Conservation (phyloP, 495 filamentous ascomycete genomes). For the Xylaria longipes region DNA sequence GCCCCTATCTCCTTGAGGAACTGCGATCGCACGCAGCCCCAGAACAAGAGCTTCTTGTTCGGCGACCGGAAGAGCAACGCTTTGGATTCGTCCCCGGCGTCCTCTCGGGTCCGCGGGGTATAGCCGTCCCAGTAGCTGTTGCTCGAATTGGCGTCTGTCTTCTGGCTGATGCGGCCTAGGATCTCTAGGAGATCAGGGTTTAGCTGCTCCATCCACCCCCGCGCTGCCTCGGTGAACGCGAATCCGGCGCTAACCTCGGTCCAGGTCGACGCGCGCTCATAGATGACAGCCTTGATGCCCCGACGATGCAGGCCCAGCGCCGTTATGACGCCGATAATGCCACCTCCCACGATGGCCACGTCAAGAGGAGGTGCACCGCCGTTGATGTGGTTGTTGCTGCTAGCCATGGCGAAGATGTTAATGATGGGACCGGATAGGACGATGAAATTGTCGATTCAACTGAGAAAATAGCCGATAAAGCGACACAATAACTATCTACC, state of each 20-base stretch:
- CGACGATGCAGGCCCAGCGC: constrained; percentile 52
- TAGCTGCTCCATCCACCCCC: constrained; percentile 45
- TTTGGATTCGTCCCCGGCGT: neutral
- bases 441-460: too few species aligned
- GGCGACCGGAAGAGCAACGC: constrained; percentile 38
- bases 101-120: constrained; percentile 14
- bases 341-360: constrained; percentile 58
- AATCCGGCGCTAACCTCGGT: constrained; percentile 53
- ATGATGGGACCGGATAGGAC: too few species aligned
- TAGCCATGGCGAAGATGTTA: too few species aligned
- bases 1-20: constrained; percentile 60
- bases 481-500: too few species aligned
- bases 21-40: constrained; percentile 53
- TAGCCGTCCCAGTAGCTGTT: constrained; percentile 48
- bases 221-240: constrained; percentile 48
- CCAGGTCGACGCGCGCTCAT: constrained; percentile 45
- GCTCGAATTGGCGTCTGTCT: constrained; percentile 24
- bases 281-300: constrained; percentile 47
- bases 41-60: constrained; percentile 44
- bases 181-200: constrained; percentile 33
- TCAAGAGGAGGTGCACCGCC: too few species aligned
- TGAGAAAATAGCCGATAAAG: too few species aligned
- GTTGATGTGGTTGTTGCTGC: too few species aligned
- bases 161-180: constrained; percentile 21
- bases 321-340: constrained; percentile 56